Percentiles rank a stretch among this genome's conserved stretches.
phyloP scores from a whole-genome alignment of 2,329 filamentous ascomycete species.

The Hypocreales sp. region DNA sequence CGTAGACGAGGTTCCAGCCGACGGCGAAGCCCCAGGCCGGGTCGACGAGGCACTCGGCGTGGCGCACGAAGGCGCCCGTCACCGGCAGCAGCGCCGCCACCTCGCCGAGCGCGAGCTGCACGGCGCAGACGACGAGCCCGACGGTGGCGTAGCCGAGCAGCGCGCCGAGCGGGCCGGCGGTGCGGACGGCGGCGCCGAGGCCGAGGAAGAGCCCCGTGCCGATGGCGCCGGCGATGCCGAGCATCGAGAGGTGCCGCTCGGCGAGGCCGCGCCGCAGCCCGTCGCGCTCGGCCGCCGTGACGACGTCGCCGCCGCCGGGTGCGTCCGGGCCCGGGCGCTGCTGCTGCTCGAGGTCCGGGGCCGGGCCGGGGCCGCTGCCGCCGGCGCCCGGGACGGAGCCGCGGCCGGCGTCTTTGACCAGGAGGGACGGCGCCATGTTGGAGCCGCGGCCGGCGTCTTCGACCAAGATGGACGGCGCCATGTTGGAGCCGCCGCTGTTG shows the following conservation, averaged over 20 bases:
- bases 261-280: conserved; percentile 25
- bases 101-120: conserved; percentile 44
- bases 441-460: too few relatives aligned
- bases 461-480: too few relatives aligned
- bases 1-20: conserved; percentile 39
- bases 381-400: too few relatives aligned
- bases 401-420: too few relatives aligned
- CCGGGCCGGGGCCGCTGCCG: too few relatives aligned
- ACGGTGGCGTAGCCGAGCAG: conserved; percentile 39
- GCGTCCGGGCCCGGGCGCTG: too few relatives aligned
- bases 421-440: too few relatives aligned
- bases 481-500: too few relatives aligned
- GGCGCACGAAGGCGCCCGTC: conserved; percentile 46
- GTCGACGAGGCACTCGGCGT: conserved; percentile 44
- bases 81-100: conserved; percentile 44
- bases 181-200: conserved; percentile 35
- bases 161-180: conserved; percentile 30
- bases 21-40: conserved; percentile 41
- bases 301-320: conserved; percentile 27
- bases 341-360: too few relatives aligned
- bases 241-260: conserved; percentile 39
- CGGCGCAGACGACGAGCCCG: conserved; percentile 39
- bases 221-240: conserved; percentile 45
- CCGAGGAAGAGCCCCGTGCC: conserved; percentile 46
- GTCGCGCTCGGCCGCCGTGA: conserved; percentile 31